phyloP scores from a whole-genome alignment of 1,284 basidiomycete genomes.

The Heterobasidion annosum region DNA sequence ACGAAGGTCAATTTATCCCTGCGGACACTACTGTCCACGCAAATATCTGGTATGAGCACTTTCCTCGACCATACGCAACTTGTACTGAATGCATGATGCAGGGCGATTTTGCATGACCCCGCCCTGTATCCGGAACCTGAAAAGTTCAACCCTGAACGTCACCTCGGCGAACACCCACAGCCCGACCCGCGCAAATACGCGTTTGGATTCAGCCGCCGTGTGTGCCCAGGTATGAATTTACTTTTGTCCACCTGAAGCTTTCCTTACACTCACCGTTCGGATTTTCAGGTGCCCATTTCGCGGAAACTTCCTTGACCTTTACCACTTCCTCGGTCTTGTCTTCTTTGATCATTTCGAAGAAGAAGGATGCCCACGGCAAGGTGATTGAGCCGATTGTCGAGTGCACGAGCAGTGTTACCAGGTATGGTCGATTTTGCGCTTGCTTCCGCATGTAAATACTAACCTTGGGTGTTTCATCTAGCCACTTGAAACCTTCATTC shows the following conservation, averaged over 20 bases:
- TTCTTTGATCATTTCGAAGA: conserved; percentile 8
- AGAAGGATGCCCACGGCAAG: conserved; percentile 7
- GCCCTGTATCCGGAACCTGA: conserved; percentile 11
- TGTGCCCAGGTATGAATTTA: conserved; percentile 1
- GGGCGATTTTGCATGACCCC: conserved; percentile 11
- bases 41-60: conserved; percentile 11
- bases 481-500: background rate
- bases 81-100: background rate
- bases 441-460: background rate
- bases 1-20: conserved; percentile 15
- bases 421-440: background rate
- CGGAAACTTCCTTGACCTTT: conserved; percentile 8
- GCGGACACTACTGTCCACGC: conserved; percentile 9
- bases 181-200: background rate
- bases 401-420: background rate
- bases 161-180: background rate
- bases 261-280: background rate
- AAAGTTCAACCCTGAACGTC: conserved; percentile 12
- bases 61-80: background rate
- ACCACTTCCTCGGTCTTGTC: conserved; percentile 7
- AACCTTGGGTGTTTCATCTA: background rate
- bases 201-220: conserved; percentile 6
- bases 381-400: conserved; percentile 8
- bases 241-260: background rate
- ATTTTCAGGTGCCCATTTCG: conserved; percentile 9